phyloP scores from a whole-genome alignment of 352 stramenopile genomes.

The Thalassiosira hispida region DNA sequence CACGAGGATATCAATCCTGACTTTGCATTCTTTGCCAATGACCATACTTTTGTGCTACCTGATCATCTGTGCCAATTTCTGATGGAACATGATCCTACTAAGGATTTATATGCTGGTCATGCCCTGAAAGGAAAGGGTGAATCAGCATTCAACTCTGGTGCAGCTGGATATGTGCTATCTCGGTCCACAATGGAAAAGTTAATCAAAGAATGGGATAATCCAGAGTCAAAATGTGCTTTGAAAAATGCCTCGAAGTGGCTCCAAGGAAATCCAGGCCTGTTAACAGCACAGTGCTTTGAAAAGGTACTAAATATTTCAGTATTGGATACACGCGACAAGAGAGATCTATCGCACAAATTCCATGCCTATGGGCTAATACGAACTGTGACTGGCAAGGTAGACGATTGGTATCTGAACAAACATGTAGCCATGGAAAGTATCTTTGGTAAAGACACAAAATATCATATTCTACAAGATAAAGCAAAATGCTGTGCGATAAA shows the following conservation, averaged over 20 bases:
- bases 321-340: constrained; percentile 67
- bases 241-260: constrained; percentile 61
- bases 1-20: constrained; percentile 72
- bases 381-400: constrained; percentile 65
- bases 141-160: constrained; percentile 82
- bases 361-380: constrained; percentile 79
- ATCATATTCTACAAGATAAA: constrained; percentile 60
- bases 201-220: constrained; percentile 57
- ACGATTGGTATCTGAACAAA: constrained; percentile 84
- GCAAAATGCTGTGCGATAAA: constrained; percentile 68
- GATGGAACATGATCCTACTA: constrained; percentile 47
- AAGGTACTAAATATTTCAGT: constrained; percentile 53
- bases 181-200: constrained; percentile 69
- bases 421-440: constrained; percentile 65
- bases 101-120: constrained; percentile 81
- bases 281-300: constrained; percentile 78
- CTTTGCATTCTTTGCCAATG: constrained; percentile 86
- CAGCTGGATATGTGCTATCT: constrained; percentile 82
- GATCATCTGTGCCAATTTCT: constrained; percentile 81
- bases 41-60: constrained; percentile 86
- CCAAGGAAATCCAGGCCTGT: constrained; percentile 80
- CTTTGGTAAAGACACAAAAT: constrained; percentile 52
- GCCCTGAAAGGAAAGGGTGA: constrained; percentile 66
- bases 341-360: constrained; percentile 77
- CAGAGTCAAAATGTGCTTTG: constrained; percentile 42